Percentiles rank a stretch among this genome's conserved stretches.
phyloP scores from a whole-genome alignment of 352 stramenopile species.

The Elongisporangium anandrum region DNA sequence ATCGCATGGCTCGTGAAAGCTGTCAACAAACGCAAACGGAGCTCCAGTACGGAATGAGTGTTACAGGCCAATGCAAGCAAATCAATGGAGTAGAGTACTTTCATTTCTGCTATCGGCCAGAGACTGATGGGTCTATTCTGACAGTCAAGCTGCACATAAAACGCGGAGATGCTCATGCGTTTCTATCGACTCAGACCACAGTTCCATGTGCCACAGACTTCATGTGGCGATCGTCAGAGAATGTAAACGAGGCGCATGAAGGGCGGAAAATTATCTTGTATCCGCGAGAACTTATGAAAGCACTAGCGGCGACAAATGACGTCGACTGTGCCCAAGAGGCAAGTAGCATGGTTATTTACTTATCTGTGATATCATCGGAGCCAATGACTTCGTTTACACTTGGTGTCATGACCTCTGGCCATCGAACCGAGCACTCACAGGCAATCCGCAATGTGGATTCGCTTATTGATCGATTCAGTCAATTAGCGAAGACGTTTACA shows the following conservation, averaged over 20 bases:
- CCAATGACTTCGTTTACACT: slow-evolving; percentile 39
- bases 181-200: slow-evolving; percentile 66
- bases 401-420: slow-evolving; percentile 54
- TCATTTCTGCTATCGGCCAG: slow-evolving; percentile 46
- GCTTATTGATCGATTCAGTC: slow-evolving; percentile 68
- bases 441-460: slow-evolving; percentile 62
- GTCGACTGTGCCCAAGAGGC: neutral
- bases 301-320: neutral
- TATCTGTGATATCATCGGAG: slow-evolving; percentile 46
- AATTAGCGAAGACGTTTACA: slow-evolving; percentile 37
- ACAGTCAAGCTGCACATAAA: slow-evolving; percentile 50
- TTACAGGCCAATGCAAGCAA: slow-evolving; percentile 19
- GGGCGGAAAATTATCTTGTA: slow-evolving; percentile 57
- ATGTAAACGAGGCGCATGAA: slow-evolving; percentile 9
- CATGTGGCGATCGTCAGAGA: slow-evolving; percentile 52
- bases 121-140: slow-evolving; percentile 38
- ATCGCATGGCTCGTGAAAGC: slow-evolving; percentile 49
- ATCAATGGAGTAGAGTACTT: slow-evolving; percentile 31
- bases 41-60: slow-evolving; percentile 41
- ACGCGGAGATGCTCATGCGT: slow-evolving; percentile 49
- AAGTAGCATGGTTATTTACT: slow-evolving; percentile 32
- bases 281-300: slow-evolving; percentile 31
- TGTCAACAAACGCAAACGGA: slow-evolving; percentile 44
- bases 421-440: slow-evolving; percentile 47
- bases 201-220: slow-evolving; percentile 60